Evolutionary conservation across 768 basidiomycete species (phyloP), one percentile per base, ranked within the genome.

Genomic region (Xerocomus potaroensis): DNA sequence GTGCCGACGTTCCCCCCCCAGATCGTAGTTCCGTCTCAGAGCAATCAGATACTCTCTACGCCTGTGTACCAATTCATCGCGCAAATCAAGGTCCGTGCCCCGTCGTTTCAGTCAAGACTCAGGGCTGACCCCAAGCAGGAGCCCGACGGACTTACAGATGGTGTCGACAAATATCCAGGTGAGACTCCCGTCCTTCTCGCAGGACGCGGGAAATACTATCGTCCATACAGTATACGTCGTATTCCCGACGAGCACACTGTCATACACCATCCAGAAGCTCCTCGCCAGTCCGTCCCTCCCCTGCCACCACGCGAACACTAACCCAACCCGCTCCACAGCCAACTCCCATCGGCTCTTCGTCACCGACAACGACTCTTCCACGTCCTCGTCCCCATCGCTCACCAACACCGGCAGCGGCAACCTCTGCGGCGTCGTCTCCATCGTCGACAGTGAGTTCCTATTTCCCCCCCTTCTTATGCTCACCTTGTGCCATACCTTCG

Each of bases 331-430:
- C 30, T 15, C n/a, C 10, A 10, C 51, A 91, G 89, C 89, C 29
- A 85, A 83, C 60, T 72, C 89, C 0, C 88, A 90, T 58, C 78
- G 89, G 23, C 72, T 91, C 10, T 91, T 91, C 59, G 79, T 91
- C 18, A 84, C 81, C 2, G 76, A 78, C 43, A 56, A 55, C 31
- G 87, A 90, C 42, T 71, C 76, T 8, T 50, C 67, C 2, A 67
- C 69, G 40, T 66, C 78, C 14, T 67, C 75, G 2, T 80, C 83
- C 1, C 78, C 80, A 2, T 56, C 76, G 9, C 51, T 72, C 46
- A 65, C 76, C 19, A 61, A 37, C 26, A 0, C 19, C 1, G 77
- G 34, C 57, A 67, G 46, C 48, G 63, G 75, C 5, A 74, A 75
- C 34, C 71, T 87, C 7, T 80, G 75, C 8, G 89, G 89, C 12